A percentile compares a stretch with the other conserved stretches of the same genome.
These are phyloP conservation scores for Hibiscus tridactylites DNA, from an alignment of 345 rosid genomes.

Conservation along the genomic window DNA sequence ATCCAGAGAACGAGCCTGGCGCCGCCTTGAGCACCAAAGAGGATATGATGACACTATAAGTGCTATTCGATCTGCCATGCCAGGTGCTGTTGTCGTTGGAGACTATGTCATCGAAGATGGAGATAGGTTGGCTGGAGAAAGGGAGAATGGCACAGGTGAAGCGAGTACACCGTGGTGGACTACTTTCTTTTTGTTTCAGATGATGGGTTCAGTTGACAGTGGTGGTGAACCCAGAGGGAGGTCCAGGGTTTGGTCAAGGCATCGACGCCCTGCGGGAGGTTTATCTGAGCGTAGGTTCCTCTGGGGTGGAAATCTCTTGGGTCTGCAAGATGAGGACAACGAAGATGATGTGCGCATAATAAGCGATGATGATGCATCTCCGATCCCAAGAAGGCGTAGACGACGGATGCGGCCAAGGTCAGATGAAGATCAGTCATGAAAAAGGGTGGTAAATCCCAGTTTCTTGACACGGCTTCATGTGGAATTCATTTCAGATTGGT, in stretches of 20 bases:
- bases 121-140: slow-evolving; percentile 50
- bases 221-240: slow-evolving; percentile 49
- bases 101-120: slow-evolving; percentile 89
- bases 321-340: slow-evolving; percentile 58
- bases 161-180: slow-evolving; percentile 53
- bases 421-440: slow-evolving; percentile 46
- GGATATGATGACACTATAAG: slow-evolving; percentile 79
- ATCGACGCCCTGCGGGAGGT: slow-evolving; percentile 43
- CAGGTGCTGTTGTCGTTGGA: slow-evolving; percentile 88
- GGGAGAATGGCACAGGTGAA: slow-evolving; percentile 44
- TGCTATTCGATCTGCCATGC: slow-evolving; percentile 80
- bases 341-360: slow-evolving; percentile 37
- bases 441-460: slow-evolving; percentile 42
- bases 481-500: slow-evolving; percentile 17
- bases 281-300: slow-evolving; percentile 62
- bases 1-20: slow-evolving; percentile 80
- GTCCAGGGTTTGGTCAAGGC: slow-evolving; percentile 73
- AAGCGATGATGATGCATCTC: slow-evolving; percentile 49
- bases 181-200: slow-evolving; percentile 68
- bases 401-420: slow-evolving; percentile 63
- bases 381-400: slow-evolving; percentile 58
- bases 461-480: slow-evolving; percentile 10
- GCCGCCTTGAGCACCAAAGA: slow-evolving; percentile 64
- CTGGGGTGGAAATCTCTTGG: slow-evolving; percentile 90
- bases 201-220: slow-evolving; percentile 67